These are phyloP conservation scores for Spathaspora sp. DNA, from an alignment of 1,139 yeast species.

Conservation along the genomic window DNA sequence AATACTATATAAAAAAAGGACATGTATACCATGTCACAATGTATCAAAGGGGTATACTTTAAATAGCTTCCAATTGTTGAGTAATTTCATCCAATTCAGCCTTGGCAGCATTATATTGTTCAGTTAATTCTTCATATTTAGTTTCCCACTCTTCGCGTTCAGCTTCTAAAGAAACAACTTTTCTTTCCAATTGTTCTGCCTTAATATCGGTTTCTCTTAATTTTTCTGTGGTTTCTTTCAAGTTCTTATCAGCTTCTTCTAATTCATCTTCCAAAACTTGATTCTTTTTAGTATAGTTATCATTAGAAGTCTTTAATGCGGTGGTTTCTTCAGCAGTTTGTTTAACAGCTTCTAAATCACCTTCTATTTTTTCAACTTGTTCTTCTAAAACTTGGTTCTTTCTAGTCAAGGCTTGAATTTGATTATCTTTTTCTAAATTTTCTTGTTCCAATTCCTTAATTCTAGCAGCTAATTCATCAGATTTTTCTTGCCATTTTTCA, in stretches of 20 bases:
- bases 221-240: constrained; percentile 91
- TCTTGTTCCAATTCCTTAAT: constrained; percentile 93
- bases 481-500: constrained; percentile 96
- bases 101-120: constrained; percentile 78
- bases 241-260: constrained; percentile 87
- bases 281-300: constrained; percentile 88
- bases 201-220: constrained; percentile 94
- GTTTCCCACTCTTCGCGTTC: constrained; percentile 93
- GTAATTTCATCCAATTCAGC: constrained; percentile 92
- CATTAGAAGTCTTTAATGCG: constrained; percentile 85
- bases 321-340: constrained; percentile 91
- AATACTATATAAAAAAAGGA: background rate
- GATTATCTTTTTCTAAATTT: constrained; percentile 88
- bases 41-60: constrained; percentile 19
- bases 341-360: constrained; percentile 76
- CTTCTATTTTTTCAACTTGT: constrained; percentile 86
- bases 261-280: constrained; percentile 90
- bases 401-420: constrained; percentile 88
- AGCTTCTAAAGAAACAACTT: constrained; percentile 85
- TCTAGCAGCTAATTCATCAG: constrained; percentile 79
- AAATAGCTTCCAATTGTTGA: constrained; percentile 88
- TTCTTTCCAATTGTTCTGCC: constrained; percentile 96
- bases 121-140: constrained; percentile 85
- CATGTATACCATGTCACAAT: background rate
- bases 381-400: constrained; percentile 89